These are phyloP conservation scores for Sherardia arvensis DNA, from an alignment of 257 asterid species.

Conservation along the genomic window DNA sequence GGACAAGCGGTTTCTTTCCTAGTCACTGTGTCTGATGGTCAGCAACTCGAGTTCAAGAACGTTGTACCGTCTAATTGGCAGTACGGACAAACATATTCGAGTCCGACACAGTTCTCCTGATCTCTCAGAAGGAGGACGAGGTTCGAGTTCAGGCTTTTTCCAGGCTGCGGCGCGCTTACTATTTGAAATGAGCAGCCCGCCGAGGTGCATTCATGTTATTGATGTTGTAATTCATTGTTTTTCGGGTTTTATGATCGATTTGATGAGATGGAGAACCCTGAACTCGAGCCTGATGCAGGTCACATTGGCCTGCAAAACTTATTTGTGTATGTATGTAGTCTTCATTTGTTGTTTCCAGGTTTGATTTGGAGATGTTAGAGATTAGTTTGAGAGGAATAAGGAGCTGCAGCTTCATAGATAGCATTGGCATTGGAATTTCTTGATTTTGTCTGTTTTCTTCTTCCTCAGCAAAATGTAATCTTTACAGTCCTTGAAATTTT, in stretches of 20 bases:
- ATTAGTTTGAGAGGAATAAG: conserved; percentile 1
- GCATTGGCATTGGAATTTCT: neutral
- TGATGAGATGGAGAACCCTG: conserved; percentile 4
- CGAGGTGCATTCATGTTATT: conserved; percentile 11
- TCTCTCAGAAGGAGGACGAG: neutral
- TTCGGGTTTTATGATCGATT: neutral
- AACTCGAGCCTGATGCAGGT: conserved; percentile 19
- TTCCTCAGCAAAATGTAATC: conserved; percentile 18
- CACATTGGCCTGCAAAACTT: neutral
- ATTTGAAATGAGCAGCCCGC: conserved; percentile 79
- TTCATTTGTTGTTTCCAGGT: conserved; percentile 3
- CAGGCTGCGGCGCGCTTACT: conserved; percentile 76
- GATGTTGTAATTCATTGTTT: too few relatives aligned
- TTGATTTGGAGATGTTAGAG: neutral
- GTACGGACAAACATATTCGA: conserved; percentile 63
- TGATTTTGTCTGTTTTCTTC: neutral
- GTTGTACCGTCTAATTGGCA: conserved; percentile 59
- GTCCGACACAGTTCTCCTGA: conserved; percentile 39
- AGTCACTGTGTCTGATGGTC: conserved; percentile 68
- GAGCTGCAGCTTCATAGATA: conserved; percentile 3
- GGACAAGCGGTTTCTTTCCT: conserved; percentile 71
- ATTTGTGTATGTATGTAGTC: conserved; percentile 7
- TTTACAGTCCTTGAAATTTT: conserved; percentile 7
- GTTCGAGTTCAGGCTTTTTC: conserved; percentile 18
- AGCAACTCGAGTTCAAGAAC: conserved; percentile 41